Base-by-base conservation (phyloP, 2,329 filamentous ascomycete genomes). In the Trichoderma breve region DNA sequence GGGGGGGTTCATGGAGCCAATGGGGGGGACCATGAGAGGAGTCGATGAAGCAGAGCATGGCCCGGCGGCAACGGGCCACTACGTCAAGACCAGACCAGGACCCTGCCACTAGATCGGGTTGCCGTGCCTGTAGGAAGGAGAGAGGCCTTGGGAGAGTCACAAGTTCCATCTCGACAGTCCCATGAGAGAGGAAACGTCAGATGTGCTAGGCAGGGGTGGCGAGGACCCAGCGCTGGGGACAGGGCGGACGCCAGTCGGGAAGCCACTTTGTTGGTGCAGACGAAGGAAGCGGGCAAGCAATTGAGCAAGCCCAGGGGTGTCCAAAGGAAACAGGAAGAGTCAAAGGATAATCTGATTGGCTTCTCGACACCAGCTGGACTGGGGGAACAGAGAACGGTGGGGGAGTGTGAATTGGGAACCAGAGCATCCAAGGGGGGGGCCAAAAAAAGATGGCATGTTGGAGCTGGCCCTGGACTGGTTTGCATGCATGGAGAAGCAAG, bases 31-130 rank as follows among this genome's bases (percentile, higher is more conserved):
- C 75, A 80, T 78, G 77, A 75, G 75, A 77, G 75, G 76, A 77
- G 78, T 74, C 76, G 74, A 78, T 78, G 79, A 81, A 78, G 79
- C 77, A 80, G 76, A 79, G 76, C 72, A 74, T 53, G 61, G 43
- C 74, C 75, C 75, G 76, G 79, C 76, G 78, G 78, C 77, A 79
- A 78, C 74, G 74, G 77, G 74, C 73, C 76, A 78, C 74, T 73
- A 77, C 76, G 75, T 74, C 74, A 77, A 72, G 39, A 39, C 71
- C 72, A 77, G 75, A 72, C 74, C 75, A 73, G 74, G 74, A 73
- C 74, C 73, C 74, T 73, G 71, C 51, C 60, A 64, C 68, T 60
- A 72, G 73, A 72, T 74, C 73, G 72, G 72, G 69, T 71, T 73
- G 71, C 65, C 67, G 68, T 61, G 66, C 58, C 57, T 66, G 71